These are phyloP conservation scores for Achaetomium macrosporum DNA, from an alignment of 2,329 filamentous ascomycete species.

Conservation along the genomic window DNA sequence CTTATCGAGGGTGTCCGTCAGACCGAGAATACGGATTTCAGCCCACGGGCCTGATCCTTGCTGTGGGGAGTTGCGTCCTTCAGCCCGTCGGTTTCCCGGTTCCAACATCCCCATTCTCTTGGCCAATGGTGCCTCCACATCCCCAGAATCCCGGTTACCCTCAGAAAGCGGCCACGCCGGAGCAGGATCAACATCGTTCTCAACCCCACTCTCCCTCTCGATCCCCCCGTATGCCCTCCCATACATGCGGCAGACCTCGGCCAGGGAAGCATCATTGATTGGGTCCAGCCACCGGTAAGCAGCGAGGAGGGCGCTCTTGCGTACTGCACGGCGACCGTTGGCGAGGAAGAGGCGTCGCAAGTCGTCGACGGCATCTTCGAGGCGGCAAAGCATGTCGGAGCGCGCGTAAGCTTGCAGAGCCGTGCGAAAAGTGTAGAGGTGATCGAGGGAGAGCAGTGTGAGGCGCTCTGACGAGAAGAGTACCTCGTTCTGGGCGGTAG, in stretches of 20 bases:
- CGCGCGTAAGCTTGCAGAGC: constrained; percentile 53
- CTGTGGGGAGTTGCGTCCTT: neutral
- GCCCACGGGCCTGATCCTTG: neutral
- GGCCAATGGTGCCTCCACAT: constrained; percentile 10
- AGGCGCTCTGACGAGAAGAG: constrained; percentile 56
- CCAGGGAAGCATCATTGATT: constrained; percentile 44
- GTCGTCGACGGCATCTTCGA: constrained; percentile 59
- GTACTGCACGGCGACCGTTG: constrained; percentile 44
- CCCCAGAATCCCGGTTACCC: neutral
- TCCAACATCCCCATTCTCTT: neutral
- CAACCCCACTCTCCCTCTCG: constrained; percentile 19
- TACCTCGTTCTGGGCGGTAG: constrained; percentile 53
- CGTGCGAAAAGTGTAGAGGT: constrained; percentile 59
- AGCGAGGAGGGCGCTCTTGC: constrained; percentile 45
- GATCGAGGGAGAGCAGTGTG: constrained; percentile 54
- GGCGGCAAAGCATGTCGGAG: constrained; percentile 37
- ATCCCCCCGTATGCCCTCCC: constrained; percentile 21
- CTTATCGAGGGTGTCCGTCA: constrained; percentile 13
- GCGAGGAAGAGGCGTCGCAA: constrained; percentile 54
- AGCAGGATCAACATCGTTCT: constrained; percentile 21
- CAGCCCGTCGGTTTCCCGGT: neutral
- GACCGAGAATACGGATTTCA: neutral
- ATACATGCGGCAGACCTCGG: constrained; percentile 40
- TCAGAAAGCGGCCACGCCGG: constrained; percentile 17
- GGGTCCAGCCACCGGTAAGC: constrained; percentile 52